phyloP scores from a whole-genome alignment of 805 yeast species.

The Blastobotrys americana region DNA sequence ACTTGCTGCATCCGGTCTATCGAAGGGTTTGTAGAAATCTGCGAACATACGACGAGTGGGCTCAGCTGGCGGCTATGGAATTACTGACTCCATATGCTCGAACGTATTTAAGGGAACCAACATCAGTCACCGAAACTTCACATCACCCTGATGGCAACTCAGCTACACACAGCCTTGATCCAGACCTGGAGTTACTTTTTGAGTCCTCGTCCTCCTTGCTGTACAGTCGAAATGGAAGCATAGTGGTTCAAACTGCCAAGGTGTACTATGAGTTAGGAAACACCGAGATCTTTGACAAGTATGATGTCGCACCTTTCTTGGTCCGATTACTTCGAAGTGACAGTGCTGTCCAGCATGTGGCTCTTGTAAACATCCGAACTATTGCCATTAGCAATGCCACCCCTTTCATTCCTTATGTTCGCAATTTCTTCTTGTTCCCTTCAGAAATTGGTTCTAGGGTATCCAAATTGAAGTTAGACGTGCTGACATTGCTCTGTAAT shows the following conservation, averaged over 20 bases:
- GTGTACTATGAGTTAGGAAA: constrained; percentile 55
- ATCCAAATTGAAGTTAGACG: constrained; percentile 50
- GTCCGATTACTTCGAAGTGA: constrained; percentile 36
- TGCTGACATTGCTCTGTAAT: constrained; percentile 52
- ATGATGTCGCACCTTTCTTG: constrained; percentile 45
- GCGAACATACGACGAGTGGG: constrained; percentile 61
- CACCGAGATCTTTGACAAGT: constrained; percentile 42
- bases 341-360: constrained; percentile 31
- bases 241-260: constrained; percentile 52
- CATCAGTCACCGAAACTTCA: constrained; percentile 30
- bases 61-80: constrained; percentile 54
- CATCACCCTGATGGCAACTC: constrained; percentile 4
- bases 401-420: constrained; percentile 15
- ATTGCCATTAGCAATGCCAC: constrained; percentile 34
- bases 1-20: constrained; percentile 63
- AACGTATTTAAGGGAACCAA: constrained; percentile 50
- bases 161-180: constrained; percentile 29
- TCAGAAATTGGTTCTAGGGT: constrained; percentile 40
- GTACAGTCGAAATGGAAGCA: constrained; percentile 49
- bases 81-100: constrained; percentile 62
- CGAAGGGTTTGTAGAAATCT: constrained; percentile 47
- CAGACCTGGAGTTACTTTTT: constrained; percentile 53
- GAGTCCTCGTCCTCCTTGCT: constrained; percentile 39
- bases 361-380: constrained; percentile 43
- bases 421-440: constrained; percentile 47